Base-by-base conservation (phyloP, 2,329 filamentous ascomycete genomes). In the Phaeosphaeria sp. region DNA sequence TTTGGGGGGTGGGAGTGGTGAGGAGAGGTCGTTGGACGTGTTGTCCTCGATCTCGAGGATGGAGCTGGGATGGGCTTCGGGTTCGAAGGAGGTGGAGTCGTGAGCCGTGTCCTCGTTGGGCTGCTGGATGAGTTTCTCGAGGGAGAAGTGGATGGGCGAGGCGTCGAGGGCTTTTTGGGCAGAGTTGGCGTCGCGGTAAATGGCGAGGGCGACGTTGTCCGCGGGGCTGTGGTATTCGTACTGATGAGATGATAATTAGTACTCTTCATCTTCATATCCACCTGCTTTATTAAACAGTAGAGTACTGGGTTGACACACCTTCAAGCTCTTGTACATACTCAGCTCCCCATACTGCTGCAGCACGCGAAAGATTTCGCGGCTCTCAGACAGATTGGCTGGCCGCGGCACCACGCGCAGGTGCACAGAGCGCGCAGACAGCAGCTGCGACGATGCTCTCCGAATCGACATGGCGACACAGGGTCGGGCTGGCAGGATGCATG, bases 311-410 rank as follows among this genome's bases (percentile, higher is more conserved):
- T 7, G 30, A 65, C 72, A 15, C 54, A 79, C 78, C 51, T 73
- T 77, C 43, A 84, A 74, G 61, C 76, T 77, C 61, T 79, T 79
- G 73, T 78, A 84, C 61, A 79, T 78, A 60, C 78, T 78, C 45
- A 85, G 74, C 50, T 83, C 80, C 40, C 82, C 82, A 60, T 82
- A 84, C 51, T 77, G 74, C 59, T 81, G 78, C 53, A 84, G 68
- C 51, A 84, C 69, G 39, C 79, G 77, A 43, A 82, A 69, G 42
- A 85, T 78, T 63, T 83, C 78, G 46, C 82, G 77, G 53, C 80
- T 82, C 55, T 84, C 82, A n/a, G 75, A 77, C 24, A 84, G 65
- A 60, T 79, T 80, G 22, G 79, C 72, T 0, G 81, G 80, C 1
- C 80, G 79, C 3, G 82, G 82, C 18, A 77, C 69, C 53, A 84